A percentile compares a stretch with the other conserved stretches of the same genome.
Evolutionary conservation across 177 flowering plant species (phyloP).

Genomic region (Vitis hybrid): DNA sequence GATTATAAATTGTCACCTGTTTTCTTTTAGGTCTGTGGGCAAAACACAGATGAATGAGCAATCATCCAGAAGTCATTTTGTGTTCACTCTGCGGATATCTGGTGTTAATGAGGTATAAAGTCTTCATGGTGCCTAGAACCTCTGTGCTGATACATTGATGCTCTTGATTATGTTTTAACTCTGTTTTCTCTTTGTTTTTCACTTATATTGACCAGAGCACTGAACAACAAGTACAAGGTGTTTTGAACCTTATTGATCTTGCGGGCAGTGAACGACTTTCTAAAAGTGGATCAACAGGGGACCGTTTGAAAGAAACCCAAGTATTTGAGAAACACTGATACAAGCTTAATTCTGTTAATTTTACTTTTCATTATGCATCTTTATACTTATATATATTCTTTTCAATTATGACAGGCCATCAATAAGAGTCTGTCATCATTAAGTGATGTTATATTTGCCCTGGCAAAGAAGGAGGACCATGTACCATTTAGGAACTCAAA

Average conservation of each 20-base stretch:
- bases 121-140: background rate
- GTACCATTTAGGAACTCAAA: constrained; percentile 89
- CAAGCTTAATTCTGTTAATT: background rate
- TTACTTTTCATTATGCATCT: background rate
- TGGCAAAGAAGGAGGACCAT: constrained; percentile 83
- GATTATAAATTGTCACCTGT: background rate
- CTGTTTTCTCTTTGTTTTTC: background rate
- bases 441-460: constrained; percentile 78
- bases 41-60: constrained; percentile 89
- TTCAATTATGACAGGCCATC: constrained; percentile 54
- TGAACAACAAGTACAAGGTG: constrained; percentile 93
- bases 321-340: constrained; percentile 29
- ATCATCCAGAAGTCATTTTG: constrained; percentile 90
- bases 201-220: constrained; percentile 53
- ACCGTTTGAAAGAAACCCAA: constrained; percentile 88
- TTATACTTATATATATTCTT: background rate
- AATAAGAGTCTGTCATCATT: constrained; percentile 80
- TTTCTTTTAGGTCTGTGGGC: constrained; percentile 65
- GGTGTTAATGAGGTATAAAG: constrained; percentile 76
- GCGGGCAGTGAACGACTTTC: constrained; percentile 99
- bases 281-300: constrained; percentile 96
- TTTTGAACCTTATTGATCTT: constrained; percentile 89
- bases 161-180: background rate
- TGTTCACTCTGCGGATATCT: constrained; percentile 74
- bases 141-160: background rate